Base-by-base conservation (phyloP, 345 rosid genomes). In the Brassica carinata region DNA sequence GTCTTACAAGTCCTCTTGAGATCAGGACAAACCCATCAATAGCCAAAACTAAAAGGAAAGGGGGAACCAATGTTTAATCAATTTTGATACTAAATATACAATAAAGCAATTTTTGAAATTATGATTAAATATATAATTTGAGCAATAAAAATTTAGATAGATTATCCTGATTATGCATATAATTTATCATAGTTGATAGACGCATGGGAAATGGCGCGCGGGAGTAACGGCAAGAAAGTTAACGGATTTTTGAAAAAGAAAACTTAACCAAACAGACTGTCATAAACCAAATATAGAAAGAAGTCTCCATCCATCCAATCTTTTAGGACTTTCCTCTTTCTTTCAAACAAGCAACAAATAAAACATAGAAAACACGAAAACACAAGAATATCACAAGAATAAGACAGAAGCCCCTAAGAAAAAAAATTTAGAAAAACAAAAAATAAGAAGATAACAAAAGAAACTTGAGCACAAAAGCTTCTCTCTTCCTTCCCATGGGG, bases 401-500 rank as follows among this genome's bases (percentile, higher is more conserved):
- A 81, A 81, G 72, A 55, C 26, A 55, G 26, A 17, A 53, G 58
- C 19, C 58, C 43, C 8, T 5, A 5, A 55, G 63, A 66, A 64
- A 51, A 73, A 73, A 26, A 0, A 5, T 5, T 53, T 53, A 53
- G 19, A 53, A n/a, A 53, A 53, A n/a, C 58, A 18, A 5, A 53
- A 53, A 53, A 53, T 10, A 48, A 48, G 5, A 48, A 48, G 48
- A 9, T 8, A 11, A 8, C 2, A 72, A 13, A 4, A 26, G 30
- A 9, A 74, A 73, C 38, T 76, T 72, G 65, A 69, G 66, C 66
- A 64, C 71, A 75, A 59, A 76, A 72, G 65, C 69, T 72, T 81
- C 71, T 77, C 74, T 76, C 84, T 81, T 76, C 84, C 81, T 81
- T 81, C 84, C 84, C 84, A 81, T 81, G 84, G 84, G 84, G 74